Conservation (phyloP, 2,329 filamentous ascomycete species). For the Zasmidium angulare region DNA sequence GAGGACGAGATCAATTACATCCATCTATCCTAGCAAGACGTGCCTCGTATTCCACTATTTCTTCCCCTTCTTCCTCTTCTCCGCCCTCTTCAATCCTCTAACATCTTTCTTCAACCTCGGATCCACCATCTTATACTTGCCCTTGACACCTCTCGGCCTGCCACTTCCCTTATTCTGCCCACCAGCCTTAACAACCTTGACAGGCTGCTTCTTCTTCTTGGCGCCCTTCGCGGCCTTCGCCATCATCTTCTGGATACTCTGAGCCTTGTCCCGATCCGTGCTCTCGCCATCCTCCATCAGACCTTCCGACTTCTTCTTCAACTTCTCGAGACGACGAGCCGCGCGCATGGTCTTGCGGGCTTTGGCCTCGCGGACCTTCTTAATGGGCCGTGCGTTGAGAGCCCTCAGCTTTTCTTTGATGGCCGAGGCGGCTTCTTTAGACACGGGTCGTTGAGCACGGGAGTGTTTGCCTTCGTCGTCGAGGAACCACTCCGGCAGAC, state of each 20-base stretch:
- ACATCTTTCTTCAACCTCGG: slow-evolving; percentile 95
- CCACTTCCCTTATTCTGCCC: slow-evolving; percentile 85
- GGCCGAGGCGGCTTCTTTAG: slow-evolving; percentile 81
- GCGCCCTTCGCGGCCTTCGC: slow-evolving; percentile 66
- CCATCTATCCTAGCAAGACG: neutral
- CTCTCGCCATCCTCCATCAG: slow-evolving; percentile 76
- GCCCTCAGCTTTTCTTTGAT: slow-evolving; percentile 94
- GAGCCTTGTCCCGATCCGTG: slow-evolving; percentile 86
- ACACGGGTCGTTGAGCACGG: slow-evolving; percentile 82
- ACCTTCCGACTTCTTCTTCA: slow-evolving; percentile 95
- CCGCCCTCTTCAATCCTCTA: slow-evolving; percentile 75
- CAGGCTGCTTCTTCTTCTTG: slow-evolving; percentile 79
- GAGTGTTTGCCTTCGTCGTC: slow-evolving; percentile 88
- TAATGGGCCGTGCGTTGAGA: slow-evolving; percentile 93
- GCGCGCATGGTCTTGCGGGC: slow-evolving; percentile 97
- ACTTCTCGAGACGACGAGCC: slow-evolving; percentile 84
- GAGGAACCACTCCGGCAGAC: slow-evolving; percentile 95
- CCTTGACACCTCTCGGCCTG: slow-evolving; percentile 87
- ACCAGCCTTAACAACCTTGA: slow-evolving; percentile 85
- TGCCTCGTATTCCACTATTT: too few relatives aligned
- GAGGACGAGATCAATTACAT: too few relatives aligned
- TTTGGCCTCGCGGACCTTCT: slow-evolving; percentile 96
- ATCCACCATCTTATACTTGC: slow-evolving; percentile 96
- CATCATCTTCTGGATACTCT: slow-evolving; percentile 78
- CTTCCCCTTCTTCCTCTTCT: slow-evolving; percentile 58